Evolutionary conservation across 495 filamentous ascomycete genomes (phyloP).

Genomic region (Penicillium taxi): DNA sequence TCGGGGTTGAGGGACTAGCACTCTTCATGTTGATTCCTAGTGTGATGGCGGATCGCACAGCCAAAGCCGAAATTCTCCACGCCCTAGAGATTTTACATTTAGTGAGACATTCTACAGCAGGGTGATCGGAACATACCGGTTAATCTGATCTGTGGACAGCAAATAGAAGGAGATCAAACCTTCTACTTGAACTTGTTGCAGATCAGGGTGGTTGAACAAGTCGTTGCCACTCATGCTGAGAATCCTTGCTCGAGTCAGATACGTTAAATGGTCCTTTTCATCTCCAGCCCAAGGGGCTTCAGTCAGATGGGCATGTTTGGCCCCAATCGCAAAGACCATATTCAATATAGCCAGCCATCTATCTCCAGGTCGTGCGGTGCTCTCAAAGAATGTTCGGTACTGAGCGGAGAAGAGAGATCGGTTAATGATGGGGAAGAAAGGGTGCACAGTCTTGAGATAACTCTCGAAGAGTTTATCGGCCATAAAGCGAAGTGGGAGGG

Average conservation of each 20-base stretch:
- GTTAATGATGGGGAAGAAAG: constrained; percentile 53
- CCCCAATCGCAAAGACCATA: constrained; percentile 57
- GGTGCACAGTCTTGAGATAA: constrained; percentile 53
- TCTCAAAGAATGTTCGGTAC: constrained; percentile 39
- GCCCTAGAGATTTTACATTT: constrained; percentile 35
- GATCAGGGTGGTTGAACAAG: constrained; percentile 49
- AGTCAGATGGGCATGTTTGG: constrained; percentile 49
- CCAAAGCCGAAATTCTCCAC: constrained; percentile 55
- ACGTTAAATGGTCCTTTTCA: constrained; percentile 46
- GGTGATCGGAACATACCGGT: constrained; percentile 42
- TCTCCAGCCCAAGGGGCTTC: constrained; percentile 43
- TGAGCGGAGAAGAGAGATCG: constrained; percentile 39
- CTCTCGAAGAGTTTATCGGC: constrained; percentile 49
- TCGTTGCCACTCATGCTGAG: constrained; percentile 48
- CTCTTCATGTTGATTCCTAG: constrained; percentile 60
- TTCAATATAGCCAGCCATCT: constrained; percentile 59
- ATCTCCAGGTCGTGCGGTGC: constrained; percentile 32
- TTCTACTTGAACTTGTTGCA: constrained; percentile 56
- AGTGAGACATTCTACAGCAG: neutral
- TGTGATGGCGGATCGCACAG: constrained; percentile 51
- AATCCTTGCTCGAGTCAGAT: constrained; percentile 44
- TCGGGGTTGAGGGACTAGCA: constrained; percentile 40
- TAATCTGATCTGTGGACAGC: constrained; percentile 53
- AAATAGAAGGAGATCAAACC: constrained; percentile 56
- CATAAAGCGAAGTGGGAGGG: constrained; percentile 44